These are phyloP conservation scores for Beauveria varroae DNA, from an alignment of 2,329 filamentous ascomycete genomes.

Conservation along the genomic window DNA sequence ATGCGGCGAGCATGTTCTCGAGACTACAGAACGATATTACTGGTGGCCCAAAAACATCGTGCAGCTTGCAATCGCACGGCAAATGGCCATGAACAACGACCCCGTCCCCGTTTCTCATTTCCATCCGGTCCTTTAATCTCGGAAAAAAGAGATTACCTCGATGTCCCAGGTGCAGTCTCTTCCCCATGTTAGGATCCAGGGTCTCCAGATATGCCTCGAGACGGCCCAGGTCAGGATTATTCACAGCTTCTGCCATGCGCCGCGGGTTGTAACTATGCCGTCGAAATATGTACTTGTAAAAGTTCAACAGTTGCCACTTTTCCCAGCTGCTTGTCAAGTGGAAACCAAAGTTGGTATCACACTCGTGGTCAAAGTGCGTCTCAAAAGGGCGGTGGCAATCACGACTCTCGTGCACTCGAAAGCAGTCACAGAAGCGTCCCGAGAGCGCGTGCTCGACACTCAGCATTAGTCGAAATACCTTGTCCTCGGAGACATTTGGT, in stretches of 20 bases:
- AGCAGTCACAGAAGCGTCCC: background rate
- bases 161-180: background rate
- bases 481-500: background rate
- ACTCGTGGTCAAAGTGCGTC: background rate
- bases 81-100: background rate
- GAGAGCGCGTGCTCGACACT: background rate
- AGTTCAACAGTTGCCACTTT: background rate
- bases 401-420: background rate
- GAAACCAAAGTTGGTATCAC: background rate
- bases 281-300: background rate
- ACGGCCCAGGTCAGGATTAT: background rate
- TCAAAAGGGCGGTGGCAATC: background rate
- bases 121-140: background rate
- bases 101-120: background rate
- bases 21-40: background rate
- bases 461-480: background rate
- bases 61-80: background rate
- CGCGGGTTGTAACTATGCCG: background rate
- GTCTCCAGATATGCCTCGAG: background rate
- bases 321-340: background rate
- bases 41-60: background rate
- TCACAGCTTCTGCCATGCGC: background rate
- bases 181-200: background rate
- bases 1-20: background rate
- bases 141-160: background rate